These are phyloP conservation scores for Cryptococcus jaspeensis DNA, from an alignment of 1,284 basidiomycete species.

Conservation along the genomic window DNA sequence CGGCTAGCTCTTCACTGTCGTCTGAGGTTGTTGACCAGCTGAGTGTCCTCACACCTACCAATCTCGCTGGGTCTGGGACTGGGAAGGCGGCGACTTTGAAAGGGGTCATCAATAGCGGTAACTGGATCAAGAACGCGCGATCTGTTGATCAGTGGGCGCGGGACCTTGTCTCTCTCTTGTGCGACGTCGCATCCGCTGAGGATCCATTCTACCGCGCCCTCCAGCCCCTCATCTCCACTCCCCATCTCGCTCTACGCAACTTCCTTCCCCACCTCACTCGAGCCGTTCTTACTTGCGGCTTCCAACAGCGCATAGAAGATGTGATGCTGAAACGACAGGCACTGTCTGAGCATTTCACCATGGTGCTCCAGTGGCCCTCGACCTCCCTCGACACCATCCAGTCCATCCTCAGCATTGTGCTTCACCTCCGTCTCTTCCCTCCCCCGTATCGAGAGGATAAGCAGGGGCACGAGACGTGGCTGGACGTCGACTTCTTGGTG, in stretches of 20 bases:
- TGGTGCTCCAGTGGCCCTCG: constrained; percentile 28
- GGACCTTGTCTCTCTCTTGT: constrained; percentile 62
- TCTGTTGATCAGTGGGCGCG: constrained; percentile 61
- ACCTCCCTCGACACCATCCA: constrained; percentile 28
- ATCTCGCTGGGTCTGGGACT: not conserved
- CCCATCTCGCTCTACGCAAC: constrained; percentile 63
- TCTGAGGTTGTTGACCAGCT: not conserved
- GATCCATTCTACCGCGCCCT: constrained; percentile 72
- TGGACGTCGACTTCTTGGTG: constrained; percentile 70
- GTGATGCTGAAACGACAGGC: constrained; percentile 1
- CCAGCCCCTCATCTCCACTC: constrained; percentile 58
- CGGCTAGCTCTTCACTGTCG: not conserved
- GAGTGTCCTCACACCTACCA: constrained; percentile 8
- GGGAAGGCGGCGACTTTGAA: not conserved
- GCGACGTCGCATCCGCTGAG: constrained; percentile 58
- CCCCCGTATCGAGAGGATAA: constrained; percentile 56
- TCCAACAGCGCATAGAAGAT: not conserved
- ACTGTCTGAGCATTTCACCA: constrained; percentile 66
- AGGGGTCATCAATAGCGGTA: not conserved
- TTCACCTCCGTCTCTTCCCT: constrained; percentile 72
- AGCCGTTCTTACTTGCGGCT: constrained; percentile 57
- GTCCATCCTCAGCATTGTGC: constrained; percentile 71
- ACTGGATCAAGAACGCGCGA: constrained; percentile 21
- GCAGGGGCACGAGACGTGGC: constrained; percentile 76
- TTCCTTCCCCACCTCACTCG: constrained; percentile 75